Evolutionary conservation across 2,329 filamentous ascomycete genomes (phyloP), one percentile per base, ranked within the genome.

Genomic region (Cladosporium sp.): DNA sequence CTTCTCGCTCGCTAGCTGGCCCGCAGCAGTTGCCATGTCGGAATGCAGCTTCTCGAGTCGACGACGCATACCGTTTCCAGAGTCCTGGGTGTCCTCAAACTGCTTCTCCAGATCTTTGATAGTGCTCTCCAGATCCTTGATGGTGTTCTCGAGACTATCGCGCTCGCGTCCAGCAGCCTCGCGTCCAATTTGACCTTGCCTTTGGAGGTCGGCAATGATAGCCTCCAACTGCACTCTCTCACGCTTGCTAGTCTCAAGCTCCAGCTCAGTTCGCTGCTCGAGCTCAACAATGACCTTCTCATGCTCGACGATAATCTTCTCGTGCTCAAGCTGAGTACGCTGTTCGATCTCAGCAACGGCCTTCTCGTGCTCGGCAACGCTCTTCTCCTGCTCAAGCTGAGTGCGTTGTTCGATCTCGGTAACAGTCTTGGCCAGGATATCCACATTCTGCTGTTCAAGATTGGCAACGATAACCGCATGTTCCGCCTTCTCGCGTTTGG

Each of bases 31-130:
- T 36, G 88, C 86, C 90, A 98, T 94, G 72, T 97, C 92, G 69
- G 92, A 87, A 78, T 98, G 93, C 47, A 99, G 83, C 67, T 88
- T 88, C 72, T 94, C 87, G 74, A 97, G 91, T 78, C 95, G 96
- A 76, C 84, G 83, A 71, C 92, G 90, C 86, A 96, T 93, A 68
- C 69, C 63, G 38, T 61, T 68, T 6, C 72, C 70, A 21, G 74
- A 73, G 34, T 85, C 88, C 76, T 97, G 92, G 66, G 93, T 90
- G 67, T 96, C 86, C 69, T 90, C 88, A 74, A 93, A 88, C 74
- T 92, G 94, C 80, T 97, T 93, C 68, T 89, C 88, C 65, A 97
- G 84, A 30, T 88, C 89, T 68, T 89, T 87, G 66, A 96, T 87
- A 36, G 73, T 74, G 34, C 97, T 93, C 68, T 89, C 88, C 65